Evolutionary conservation across 129 eudicot species (phyloP).

Genomic region (Solidago caesia): DNA sequence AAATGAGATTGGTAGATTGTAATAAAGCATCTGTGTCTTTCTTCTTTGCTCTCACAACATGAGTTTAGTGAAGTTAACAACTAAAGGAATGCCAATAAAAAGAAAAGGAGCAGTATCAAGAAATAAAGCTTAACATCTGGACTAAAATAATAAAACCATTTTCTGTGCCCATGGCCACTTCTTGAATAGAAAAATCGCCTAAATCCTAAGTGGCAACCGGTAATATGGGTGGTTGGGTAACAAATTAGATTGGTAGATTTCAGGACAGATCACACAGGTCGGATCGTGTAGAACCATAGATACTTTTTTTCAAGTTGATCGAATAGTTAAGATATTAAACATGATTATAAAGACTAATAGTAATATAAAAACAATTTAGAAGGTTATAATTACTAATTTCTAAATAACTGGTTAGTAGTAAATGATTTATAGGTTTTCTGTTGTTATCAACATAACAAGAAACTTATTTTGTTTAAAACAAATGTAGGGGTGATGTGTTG

Average conservation of each 20-base stretch:
- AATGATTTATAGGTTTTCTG: too few species aligned
- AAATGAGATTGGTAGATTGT: too few species aligned
- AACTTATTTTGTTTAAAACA: too few species aligned
- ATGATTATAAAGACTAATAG: background rate
- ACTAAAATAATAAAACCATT: background rate
- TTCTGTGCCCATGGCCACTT: background rate
- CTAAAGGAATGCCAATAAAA: background rate
- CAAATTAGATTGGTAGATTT: background rate
- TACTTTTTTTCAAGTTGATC: background rate
- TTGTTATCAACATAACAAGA: too few species aligned
- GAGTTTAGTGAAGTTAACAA: background rate
- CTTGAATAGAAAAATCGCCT: background rate
- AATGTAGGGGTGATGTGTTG: too few species aligned
- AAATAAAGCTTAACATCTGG: background rate
- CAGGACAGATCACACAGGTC: background rate
- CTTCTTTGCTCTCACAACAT: conserved; percentile 98
- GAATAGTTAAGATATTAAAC: background rate
- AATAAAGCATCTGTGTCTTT: conserved; percentile 93
- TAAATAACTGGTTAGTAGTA: too few species aligned
- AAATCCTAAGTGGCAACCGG: background rate
- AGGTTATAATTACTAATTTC: background rate
- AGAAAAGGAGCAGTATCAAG: background rate
- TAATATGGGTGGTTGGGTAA: background rate
- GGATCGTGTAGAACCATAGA: background rate
- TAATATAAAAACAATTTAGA: background rate